Conservation (phyloP, 371 early-diverging fungal genomes). For the Dichotomocladium elegans region DNA sequence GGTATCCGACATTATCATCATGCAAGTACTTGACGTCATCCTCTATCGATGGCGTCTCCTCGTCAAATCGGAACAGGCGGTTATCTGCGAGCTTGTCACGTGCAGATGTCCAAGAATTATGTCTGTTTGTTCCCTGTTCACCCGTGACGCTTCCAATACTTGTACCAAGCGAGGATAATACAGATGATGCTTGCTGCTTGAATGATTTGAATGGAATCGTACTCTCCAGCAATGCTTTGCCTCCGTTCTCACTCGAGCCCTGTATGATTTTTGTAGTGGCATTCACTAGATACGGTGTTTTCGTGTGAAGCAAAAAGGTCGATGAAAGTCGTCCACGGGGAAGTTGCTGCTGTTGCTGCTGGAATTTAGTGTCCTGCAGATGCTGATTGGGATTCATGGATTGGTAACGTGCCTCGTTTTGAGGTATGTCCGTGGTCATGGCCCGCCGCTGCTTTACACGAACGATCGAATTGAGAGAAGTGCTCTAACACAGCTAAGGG, state of each 20-base stretch:
- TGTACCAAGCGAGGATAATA: conserved; percentile 33
- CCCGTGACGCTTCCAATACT: conserved; percentile 23
- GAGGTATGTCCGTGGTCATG: conserved; percentile 25
- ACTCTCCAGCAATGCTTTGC: background rate
- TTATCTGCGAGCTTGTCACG: conserved; percentile 28
- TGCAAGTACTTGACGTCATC: conserved; percentile 30
- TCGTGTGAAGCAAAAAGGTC: conserved; percentile 29
- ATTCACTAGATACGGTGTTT: conserved; percentile 26
- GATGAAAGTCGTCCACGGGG: conserved; percentile 31
- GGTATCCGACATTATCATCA: conserved; percentile 47
- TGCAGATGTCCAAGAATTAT: conserved; percentile 20
- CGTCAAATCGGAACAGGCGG: conserved; percentile 50
- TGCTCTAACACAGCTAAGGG: conserved; percentile 4
- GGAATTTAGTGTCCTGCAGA: conserved; percentile 10
- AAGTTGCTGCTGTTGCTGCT: background rate
- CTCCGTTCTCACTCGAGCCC: background rate
- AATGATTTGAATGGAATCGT: conserved; percentile 10
- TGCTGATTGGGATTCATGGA: conserved; percentile 1
- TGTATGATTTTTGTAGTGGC: conserved; percentile 1
- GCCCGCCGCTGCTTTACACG: conserved; percentile 54
- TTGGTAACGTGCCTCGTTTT: background rate
- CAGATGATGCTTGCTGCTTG: conserved; percentile 34
- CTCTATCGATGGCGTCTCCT: conserved; percentile 26
- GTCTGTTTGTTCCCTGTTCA: conserved; percentile 4
- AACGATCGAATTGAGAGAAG: conserved; percentile 34